A percentile compares a stretch with the other conserved stretches of the same genome.
Evolutionary conservation across 768 basidiomycete species (phyloP).

Genomic region (Lentinula detonsa): DNA sequence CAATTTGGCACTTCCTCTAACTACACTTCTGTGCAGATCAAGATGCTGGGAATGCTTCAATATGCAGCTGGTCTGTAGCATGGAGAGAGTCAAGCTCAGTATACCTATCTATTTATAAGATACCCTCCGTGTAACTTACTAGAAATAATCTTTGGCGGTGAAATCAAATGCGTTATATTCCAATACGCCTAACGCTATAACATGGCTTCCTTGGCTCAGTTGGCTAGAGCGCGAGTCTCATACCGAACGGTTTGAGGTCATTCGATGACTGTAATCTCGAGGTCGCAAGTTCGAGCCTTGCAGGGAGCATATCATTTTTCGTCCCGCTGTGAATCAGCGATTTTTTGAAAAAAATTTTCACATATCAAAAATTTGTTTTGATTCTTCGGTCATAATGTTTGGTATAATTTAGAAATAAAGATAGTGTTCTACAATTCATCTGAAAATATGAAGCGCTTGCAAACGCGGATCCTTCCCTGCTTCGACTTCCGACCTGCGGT

Average conservation of each 20-base stretch:
- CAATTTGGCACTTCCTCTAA: not conserved
- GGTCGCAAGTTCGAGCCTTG: conserved; percentile 9
- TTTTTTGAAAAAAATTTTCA: no score
- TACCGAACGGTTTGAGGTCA: not conserved
- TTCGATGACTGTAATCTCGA: not conserved
- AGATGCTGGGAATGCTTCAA: conserved; percentile 41
- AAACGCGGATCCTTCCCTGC: not conserved
- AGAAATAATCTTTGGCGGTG: not conserved
- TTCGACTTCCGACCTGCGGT: not conserved
- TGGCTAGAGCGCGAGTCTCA: conserved; percentile 8
- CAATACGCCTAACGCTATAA: not conserved
- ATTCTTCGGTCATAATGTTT: no score
- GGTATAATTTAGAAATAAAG: not conserved
- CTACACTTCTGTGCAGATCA: conserved; percentile 27
- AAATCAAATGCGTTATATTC: not conserved
- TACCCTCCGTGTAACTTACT: not conserved
- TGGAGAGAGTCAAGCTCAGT: not conserved
- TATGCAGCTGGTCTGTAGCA: conserved; percentile 32
- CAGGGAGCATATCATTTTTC: not conserved
- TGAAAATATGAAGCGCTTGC: not conserved
- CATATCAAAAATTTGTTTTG: no score
- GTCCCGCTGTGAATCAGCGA: no score
- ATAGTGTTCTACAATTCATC: not conserved
- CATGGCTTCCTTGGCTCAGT: conserved; percentile 8
- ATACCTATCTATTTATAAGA: not conserved